A percentile compares a stretch with the other conserved stretches of the same genome.
phyloP scores from a whole-genome alignment of 2,329 filamentous ascomycete species.

The Teratosphaeria nubilosa region DNA sequence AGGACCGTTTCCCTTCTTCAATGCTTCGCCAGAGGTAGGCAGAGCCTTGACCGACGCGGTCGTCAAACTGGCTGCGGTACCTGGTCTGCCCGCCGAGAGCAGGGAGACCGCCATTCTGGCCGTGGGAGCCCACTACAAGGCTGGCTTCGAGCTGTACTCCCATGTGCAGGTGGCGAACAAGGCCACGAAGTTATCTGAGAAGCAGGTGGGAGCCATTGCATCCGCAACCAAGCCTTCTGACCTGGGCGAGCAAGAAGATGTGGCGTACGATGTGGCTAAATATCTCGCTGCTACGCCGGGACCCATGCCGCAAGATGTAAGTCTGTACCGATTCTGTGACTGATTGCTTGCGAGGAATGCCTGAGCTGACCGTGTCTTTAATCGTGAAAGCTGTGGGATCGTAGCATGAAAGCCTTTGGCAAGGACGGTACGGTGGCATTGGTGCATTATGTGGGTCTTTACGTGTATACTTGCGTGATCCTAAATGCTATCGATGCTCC shows the following conservation, averaged over 20 bases:
- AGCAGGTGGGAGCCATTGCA: constrained; percentile 9
- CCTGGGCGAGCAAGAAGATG: constrained; percentile 9
- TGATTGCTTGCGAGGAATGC: background rate
- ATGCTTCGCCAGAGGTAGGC: constrained; percentile 5
- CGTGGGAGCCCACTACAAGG: constrained; percentile 11
- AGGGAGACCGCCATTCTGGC: constrained; percentile 16
- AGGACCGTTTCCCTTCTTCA: constrained; percentile 13
- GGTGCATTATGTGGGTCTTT: constrained; percentile 13
- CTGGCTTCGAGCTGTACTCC: constrained; percentile 15
- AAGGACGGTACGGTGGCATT: constrained; percentile 12
- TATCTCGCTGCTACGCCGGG: constrained; percentile 11
- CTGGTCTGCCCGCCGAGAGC: constrained; percentile 9
- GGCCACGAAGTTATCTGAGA: constrained; percentile 3
- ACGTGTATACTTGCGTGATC: constrained; percentile 14
- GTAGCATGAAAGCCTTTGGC: constrained; percentile 11
- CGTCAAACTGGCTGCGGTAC: constrained; percentile 6
- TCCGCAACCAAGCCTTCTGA: constrained; percentile 11
- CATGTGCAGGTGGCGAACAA: constrained; percentile 11
- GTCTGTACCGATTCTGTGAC: background rate
- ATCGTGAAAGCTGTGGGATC: constrained; percentile 11
- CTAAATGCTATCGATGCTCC: constrained; percentile 15
- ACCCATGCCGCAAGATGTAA: constrained; percentile 1
- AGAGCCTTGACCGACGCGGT: constrained; percentile 1
- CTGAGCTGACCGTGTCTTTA: background rate
- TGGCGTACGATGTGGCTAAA: constrained; percentile 16